Base-by-base conservation (phyloP, 345 rosid species). In the Jatropha curcas region DNA sequence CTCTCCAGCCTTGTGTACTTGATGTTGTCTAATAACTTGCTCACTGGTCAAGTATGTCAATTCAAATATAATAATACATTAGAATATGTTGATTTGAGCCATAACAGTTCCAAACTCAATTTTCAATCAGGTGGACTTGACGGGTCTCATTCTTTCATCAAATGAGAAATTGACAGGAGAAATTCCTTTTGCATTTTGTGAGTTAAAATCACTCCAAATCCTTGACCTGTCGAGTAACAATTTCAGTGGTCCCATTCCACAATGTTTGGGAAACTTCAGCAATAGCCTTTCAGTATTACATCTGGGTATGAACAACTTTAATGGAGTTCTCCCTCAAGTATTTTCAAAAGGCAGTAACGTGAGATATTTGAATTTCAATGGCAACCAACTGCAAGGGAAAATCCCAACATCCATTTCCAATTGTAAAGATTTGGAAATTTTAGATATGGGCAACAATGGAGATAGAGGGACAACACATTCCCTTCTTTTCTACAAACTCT, bases 161-260 rank as follows among this genome's bases (percentile, higher is more conserved):
- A 67, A 33, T 9, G 4, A 48, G 1, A 28, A 45, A 45, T 45
- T 45, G 50, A 45, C 16, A 45, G 50, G 50, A 45, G 17, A 45
- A 45, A 19, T 45, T 14, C 4, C 19, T 45, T 45, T 19, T 45
- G 50, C 50, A 45, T 1, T 11, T 45, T 45, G 50, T 14, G 16
- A 45, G 4, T 4, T 45, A 45, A 11, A 45, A 14, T 12, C 20
- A 2, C 17, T 45, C 4, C 0, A 4, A 2, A 11, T 77, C 43
- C 41, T 80, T 5, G 68, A 77, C 39, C 28, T 83, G 60, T 69
- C 84, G 1, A 43, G 64, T 11, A 83, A 69, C 41, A 77, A 8
- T 27, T 71, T 83, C 28, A 68, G 24, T 10, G 84, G 86, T 0
- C 28, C 7, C 2, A 60, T 80, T 35, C 84, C 82, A 4, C 37